These are phyloP conservation scores for Rhodamnia rubescens DNA, from an alignment of 345 rosid genomes.

Conservation along the genomic window DNA sequence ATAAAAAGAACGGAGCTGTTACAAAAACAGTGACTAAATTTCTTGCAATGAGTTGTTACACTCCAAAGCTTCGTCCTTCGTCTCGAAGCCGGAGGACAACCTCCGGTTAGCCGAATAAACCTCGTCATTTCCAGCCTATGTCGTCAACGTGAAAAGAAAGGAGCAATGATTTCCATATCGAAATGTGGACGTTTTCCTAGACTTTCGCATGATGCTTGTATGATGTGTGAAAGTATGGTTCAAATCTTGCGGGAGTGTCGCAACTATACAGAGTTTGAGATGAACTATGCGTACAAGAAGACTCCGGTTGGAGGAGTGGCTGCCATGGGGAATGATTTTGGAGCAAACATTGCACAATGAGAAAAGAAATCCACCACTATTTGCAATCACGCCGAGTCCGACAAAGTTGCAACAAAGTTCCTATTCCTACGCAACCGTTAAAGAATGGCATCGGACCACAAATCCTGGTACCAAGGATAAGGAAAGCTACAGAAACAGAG, in stretches of 20 bases:
- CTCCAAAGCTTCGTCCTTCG: neutral
- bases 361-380: neutral
- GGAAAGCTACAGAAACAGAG: neutral
- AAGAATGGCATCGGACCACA: neutral
- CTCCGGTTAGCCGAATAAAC: neutral
- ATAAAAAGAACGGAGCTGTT: neutral
- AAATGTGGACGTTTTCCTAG: neutral
- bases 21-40: neutral
- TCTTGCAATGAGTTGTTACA: neutral
- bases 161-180: neutral
- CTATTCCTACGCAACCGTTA: neutral
- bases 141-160: neutral
- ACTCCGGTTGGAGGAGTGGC: neutral
- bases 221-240: neutral
- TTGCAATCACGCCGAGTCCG: neutral
- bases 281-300: neutral
- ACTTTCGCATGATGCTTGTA: neutral
- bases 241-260: neutral
- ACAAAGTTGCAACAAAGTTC: neutral
- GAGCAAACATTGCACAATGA: neutral
- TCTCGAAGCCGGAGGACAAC: neutral
- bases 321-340: neutral
- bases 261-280: neutral
- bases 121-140: neutral
- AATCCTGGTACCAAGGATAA: neutral